phyloP scores from a whole-genome alignment of 352 stramenopile genomes.

The Globisporangium splendens region DNA sequence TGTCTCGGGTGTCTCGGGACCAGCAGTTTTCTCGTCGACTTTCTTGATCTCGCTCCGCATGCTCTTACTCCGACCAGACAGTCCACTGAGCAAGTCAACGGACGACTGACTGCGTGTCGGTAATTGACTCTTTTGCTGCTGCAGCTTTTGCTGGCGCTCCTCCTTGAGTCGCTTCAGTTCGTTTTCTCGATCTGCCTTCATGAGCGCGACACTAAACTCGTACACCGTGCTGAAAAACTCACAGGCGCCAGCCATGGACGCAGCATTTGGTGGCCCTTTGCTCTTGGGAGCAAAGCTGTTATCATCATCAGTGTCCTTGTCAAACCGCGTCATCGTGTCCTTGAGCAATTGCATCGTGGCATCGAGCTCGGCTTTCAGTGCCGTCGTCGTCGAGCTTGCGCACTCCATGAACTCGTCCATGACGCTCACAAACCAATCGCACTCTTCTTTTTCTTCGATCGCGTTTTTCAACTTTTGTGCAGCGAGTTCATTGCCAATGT shows the following conservation, averaged over 20 bases:
- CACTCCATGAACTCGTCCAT: constrained; percentile 64
- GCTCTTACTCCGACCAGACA: constrained; percentile 8
- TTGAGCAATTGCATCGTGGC: constrained; percentile 40
- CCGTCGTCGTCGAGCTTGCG: constrained; percentile 21
- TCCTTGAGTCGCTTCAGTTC: constrained; percentile 67
- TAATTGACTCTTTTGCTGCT: constrained; percentile 42
- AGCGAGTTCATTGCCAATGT: constrained; percentile 55
- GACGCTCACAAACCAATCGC: constrained; percentile 55
- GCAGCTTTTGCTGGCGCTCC: constrained; percentile 52
- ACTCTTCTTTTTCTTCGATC: constrained; percentile 64
- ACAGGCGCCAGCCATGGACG: constrained; percentile 33
- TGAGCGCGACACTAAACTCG: constrained; percentile 76
- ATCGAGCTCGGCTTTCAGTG: constrained; percentile 49
- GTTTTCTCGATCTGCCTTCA: constrained; percentile 73
- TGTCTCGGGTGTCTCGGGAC: constrained; percentile 26
- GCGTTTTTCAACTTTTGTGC: constrained; percentile 72
- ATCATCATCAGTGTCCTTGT: constrained; percentile 37
- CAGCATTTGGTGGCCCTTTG: constrained; percentile 18
- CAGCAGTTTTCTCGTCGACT: constrained; percentile 9
- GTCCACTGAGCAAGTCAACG: constrained; percentile 16
- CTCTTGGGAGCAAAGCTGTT: constrained; percentile 1
- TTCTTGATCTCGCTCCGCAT: background rate
- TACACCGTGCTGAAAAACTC: constrained; percentile 76
- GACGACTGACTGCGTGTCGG: constrained; percentile 32
- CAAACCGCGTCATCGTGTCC: constrained; percentile 62